phyloP scores from a whole-genome alignment of 805 yeast genomes.

The Brettanomyces naardenensis region DNA sequence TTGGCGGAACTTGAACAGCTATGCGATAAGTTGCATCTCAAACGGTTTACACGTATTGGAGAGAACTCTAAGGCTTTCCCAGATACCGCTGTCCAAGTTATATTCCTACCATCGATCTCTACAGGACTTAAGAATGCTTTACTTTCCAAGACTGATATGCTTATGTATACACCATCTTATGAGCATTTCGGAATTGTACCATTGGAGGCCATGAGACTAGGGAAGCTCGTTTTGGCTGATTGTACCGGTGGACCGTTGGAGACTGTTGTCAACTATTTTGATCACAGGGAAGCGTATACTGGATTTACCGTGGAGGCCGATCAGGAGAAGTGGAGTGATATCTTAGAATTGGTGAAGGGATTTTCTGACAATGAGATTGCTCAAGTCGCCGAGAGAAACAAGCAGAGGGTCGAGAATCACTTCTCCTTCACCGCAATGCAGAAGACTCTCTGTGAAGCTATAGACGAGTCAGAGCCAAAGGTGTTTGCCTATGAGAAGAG shows the following conservation, averaged over 20 bases:
- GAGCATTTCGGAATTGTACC: slow-evolving; percentile 99
- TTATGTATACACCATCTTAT: slow-evolving; percentile 81
- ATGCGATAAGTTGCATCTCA: slow-evolving; percentile 25
- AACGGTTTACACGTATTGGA: not conserved
- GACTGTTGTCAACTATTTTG: slow-evolving; percentile 39
- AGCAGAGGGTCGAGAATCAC: slow-evolving; percentile 27
- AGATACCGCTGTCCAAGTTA: slow-evolving; percentile 10
- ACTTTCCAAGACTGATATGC: slow-evolving; percentile 45
- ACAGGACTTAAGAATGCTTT: slow-evolving; percentile 56
- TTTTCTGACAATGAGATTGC: slow-evolving; percentile 9
- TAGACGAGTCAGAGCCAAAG: slow-evolving; percentile 10
- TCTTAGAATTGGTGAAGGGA: slow-evolving; percentile 32
- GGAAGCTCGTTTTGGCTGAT: slow-evolving; percentile 79
- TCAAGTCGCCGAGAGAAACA: slow-evolving; percentile 16
- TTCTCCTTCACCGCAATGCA: slow-evolving; percentile 43
- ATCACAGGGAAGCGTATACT: slow-evolving; percentile 27
- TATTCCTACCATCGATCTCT: slow-evolving; percentile 74
- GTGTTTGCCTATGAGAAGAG: slow-evolving; percentile 4
- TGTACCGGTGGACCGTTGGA: slow-evolving; percentile 93
- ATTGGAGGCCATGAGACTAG: slow-evolving; percentile 82
- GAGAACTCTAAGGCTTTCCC: too few relatives aligned
- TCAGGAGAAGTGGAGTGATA: slow-evolving; percentile 46
- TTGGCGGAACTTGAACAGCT: slow-evolving; percentile 49
- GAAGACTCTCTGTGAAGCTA: slow-evolving; percentile 9
- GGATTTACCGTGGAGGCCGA: slow-evolving; percentile 54